Evolutionary conservation across 805 yeast genomes (phyloP).

Genomic region (Henningerozyma blattae): DNA sequence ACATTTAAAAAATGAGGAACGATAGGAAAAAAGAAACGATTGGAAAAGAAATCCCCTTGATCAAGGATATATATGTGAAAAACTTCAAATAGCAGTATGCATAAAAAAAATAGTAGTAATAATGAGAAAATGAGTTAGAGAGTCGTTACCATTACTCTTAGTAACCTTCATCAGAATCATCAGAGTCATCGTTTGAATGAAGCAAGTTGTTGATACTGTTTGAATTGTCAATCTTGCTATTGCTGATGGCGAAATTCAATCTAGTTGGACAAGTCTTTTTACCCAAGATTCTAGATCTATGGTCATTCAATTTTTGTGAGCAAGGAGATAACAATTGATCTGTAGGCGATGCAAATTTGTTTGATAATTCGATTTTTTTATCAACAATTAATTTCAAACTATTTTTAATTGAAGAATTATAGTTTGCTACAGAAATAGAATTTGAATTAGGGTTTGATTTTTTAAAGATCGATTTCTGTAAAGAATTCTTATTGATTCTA

Average conservation of each 20-base stretch:
- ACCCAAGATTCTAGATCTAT: slow-evolving; percentile 23
- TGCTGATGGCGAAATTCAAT: slow-evolving; percentile 2
- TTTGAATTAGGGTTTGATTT: background rate
- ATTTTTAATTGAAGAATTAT: background rate
- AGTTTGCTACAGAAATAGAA: background rate
- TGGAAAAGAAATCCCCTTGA: too few species aligned
- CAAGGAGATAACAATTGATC: slow-evolving; percentile 49
- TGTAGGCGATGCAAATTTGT: slow-evolving; percentile 40
- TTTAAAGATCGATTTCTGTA: background rate
- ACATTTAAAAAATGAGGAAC: too few species aligned
- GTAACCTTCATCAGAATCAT: background rate
- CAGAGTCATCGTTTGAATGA: background rate
- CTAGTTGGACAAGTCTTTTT: slow-evolving; percentile 12
- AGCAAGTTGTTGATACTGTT: too few species aligned
- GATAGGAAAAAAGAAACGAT: too few species aligned
- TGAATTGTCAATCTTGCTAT: too few species aligned
- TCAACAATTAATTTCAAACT: background rate
- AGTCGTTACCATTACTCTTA: too few species aligned
- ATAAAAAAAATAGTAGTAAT: too few species aligned
- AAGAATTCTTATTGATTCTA: too few species aligned
- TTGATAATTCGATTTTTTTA: slow-evolving; percentile 4
- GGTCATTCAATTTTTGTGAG: slow-evolving; percentile 40
- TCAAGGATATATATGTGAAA: too few species aligned
- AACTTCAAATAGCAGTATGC: too few species aligned
- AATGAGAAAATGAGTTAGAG: too few species aligned